These are phyloP conservation scores for Leccinum subtestaceum DNA, from an alignment of 768 basidiomycete genomes.

Conservation along the genomic window DNA sequence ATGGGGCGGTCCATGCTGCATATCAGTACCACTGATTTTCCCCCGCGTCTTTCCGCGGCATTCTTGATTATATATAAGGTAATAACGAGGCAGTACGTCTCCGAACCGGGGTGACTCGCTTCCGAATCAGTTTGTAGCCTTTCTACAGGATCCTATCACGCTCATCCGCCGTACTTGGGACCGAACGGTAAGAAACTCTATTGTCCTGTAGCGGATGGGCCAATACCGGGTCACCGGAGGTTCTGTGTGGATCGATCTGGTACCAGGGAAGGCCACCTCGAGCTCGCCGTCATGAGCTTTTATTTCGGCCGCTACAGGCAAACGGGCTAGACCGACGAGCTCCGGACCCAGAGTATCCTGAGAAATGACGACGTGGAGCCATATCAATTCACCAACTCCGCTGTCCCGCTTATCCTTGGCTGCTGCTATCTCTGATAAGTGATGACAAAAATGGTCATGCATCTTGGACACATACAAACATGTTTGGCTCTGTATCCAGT, in stretches of 20 bases:
- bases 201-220: background rate
- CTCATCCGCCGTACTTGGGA: background rate
- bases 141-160: slow-evolving; percentile 8
- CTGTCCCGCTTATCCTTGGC: background rate
- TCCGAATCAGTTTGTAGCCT: slow-evolving; percentile 11
- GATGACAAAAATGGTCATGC: background rate
- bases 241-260: background rate
- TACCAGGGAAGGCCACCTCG: no score
- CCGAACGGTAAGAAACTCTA: no score
- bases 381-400: background rate
- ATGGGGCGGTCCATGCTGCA: background rate
- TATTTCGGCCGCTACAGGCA: background rate
- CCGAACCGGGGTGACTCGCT: slow-evolving; percentile 9
- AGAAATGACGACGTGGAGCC: background rate
- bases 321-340: background rate
- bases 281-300: background rate
- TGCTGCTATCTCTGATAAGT: background rate
- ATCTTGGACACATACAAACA: background rate
- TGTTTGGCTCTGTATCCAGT: background rate
- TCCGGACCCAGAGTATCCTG: background rate
- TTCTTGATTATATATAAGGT: slow-evolving; percentile 7
- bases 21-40: slow-evolving; percentile 2
- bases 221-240: background rate
- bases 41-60: slow-evolving; percentile 6
- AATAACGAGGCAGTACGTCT: slow-evolving; percentile 17